Conservation (phyloP, 306 rosid species). For the Carpinus fangiana region DNA sequence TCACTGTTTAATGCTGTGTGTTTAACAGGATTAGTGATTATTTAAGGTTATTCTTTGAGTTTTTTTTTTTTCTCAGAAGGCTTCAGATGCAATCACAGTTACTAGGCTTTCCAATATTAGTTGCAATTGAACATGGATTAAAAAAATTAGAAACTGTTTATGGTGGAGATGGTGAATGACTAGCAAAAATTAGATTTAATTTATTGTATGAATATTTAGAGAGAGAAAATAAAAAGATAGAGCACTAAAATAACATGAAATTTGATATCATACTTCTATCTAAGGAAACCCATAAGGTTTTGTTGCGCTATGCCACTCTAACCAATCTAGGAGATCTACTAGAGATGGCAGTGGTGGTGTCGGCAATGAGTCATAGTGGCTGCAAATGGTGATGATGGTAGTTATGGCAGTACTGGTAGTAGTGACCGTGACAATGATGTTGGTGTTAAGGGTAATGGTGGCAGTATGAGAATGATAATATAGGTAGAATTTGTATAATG, state of each 20-base stretch:
- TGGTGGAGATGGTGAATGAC: not conserved
- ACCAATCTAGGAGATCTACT: not conserved
- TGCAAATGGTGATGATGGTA: too few species aligned
- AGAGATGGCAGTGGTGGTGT: not conserved
- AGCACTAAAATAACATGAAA: not conserved
- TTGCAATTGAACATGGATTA: not conserved
- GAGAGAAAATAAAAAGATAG: not conserved
- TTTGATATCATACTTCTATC: not conserved
- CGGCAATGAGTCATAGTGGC: too few species aligned
- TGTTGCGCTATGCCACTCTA: not conserved
- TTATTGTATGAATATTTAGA: not conserved
- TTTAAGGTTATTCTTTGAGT: not conserved
- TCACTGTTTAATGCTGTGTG: conserved; percentile 4
- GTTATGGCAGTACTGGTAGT: too few species aligned
- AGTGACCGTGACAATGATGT: not conserved
- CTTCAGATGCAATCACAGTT: not conserved
- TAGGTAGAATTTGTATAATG: not conserved
- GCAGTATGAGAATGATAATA: not conserved
- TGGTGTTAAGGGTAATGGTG: not conserved
- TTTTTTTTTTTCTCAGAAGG: not conserved
- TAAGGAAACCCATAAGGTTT: not conserved
- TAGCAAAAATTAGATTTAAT: not conserved
- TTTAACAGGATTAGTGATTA: conserved; percentile 7
- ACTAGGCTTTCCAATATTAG: not conserved
- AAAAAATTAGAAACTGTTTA: not conserved